These are phyloP conservation scores for Lepidium aucheri DNA, from an alignment of 345 rosid genomes.

Conservation along the genomic window DNA sequence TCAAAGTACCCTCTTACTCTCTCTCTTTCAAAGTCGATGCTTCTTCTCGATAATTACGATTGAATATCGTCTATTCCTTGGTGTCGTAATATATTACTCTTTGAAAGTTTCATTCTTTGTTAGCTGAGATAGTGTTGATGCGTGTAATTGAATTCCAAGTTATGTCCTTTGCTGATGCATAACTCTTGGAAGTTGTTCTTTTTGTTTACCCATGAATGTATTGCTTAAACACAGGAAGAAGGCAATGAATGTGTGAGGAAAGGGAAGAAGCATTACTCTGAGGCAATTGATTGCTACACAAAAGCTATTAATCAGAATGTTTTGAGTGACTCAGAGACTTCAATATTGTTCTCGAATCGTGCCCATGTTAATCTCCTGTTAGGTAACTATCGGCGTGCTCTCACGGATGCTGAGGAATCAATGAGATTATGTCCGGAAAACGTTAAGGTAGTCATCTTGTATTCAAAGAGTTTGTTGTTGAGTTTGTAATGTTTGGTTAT, in stretches of 20 bases:
- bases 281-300: conserved; percentile 75
- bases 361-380: conserved; percentile 78
- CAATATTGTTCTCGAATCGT: conserved; percentile 71
- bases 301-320: conserved; percentile 67
- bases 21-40: background rate
- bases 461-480: background rate
- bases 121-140: background rate
- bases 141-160: background rate
- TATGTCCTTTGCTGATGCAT: background rate
- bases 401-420: conserved; percentile 71
- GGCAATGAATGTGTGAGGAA: conserved; percentile 76
- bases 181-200: background rate
- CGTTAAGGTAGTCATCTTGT: conserved; percentile 42
- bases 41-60: background rate
- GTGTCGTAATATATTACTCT: background rate
- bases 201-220: background rate
- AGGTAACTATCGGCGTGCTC: conserved; percentile 72
- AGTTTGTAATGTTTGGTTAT: background rate
- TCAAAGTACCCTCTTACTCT: conserved; percentile 48
- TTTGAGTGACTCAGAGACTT: conserved; percentile 47
- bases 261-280: conserved; percentile 80
- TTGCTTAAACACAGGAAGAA: conserved; percentile 47
- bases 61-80: background rate
- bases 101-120: background rate
- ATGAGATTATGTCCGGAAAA: conserved; percentile 46